Evolutionary conservation across 192 early-diverging fungal species (phyloP).

Genomic region (Coemansia biformis): DNA sequence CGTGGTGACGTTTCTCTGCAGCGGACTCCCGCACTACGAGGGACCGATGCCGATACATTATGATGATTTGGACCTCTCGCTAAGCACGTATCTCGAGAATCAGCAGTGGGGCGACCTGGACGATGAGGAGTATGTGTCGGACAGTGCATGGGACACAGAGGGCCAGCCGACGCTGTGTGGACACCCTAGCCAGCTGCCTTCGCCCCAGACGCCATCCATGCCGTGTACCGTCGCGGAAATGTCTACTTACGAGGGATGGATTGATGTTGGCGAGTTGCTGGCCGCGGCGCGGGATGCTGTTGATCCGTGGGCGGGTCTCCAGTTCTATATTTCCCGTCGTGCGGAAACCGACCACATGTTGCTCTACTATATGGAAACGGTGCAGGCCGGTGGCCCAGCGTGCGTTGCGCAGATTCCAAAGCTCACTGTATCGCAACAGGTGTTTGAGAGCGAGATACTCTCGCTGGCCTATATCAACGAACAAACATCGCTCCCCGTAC

Average conservation of each 20-base stretch:
- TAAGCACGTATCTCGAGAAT: slow-evolving; percentile 3
- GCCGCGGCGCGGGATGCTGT: slow-evolving; percentile 1
- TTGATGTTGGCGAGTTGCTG: slow-evolving; percentile 27
- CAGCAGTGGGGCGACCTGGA: background rate
- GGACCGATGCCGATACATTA: slow-evolving; percentile 29
- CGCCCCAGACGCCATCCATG: slow-evolving; percentile 18
- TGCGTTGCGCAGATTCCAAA: slow-evolving; percentile 33
- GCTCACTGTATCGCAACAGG: slow-evolving; percentile 12
- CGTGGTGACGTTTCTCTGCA: slow-evolving; percentile 38
- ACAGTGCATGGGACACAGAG: slow-evolving; percentile 8
- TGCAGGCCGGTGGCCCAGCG: background rate
- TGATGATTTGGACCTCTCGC: slow-evolving; percentile 13
- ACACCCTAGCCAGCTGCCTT: slow-evolving; percentile 1
- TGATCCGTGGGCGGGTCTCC: background rate
- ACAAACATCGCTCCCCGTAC: slow-evolving; percentile 12
- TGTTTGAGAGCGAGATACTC: slow-evolving; percentile 39
- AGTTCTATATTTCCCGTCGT: slow-evolving; percentile 9
- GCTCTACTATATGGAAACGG: slow-evolving; percentile 11
- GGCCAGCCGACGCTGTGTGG: background rate
- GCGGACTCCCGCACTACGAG: slow-evolving; percentile 42
- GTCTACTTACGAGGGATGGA: slow-evolving; percentile 30
- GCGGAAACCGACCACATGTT: slow-evolving; percentile 41
- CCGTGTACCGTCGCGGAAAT: slow-evolving; percentile 4
- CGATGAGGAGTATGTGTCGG: slow-evolving; percentile 16
- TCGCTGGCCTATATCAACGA: slow-evolving; percentile 24